Conservation (phyloP, 2,329 filamentous ascomycete species). For the Aspergillus luchuensis region DNA sequence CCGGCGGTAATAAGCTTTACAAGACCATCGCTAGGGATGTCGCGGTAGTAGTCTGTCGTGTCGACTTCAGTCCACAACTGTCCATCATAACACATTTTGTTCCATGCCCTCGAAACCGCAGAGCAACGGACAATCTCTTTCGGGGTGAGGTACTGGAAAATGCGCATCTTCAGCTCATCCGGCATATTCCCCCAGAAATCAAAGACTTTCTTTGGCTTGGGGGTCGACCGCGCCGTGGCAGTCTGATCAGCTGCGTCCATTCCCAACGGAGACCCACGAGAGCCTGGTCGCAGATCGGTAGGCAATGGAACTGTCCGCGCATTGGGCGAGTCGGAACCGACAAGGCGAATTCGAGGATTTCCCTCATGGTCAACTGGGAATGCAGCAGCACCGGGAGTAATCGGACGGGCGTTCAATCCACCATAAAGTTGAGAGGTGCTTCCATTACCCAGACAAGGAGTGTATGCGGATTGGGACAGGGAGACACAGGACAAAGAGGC, state of each 20-base stretch:
- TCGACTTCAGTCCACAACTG: conserved; percentile 89
- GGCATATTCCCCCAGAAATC: conserved; percentile 83
- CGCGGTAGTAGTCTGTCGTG: conserved; percentile 79
- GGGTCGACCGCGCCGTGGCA: conserved; percentile 22
- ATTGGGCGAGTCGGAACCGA: conserved; percentile 53
- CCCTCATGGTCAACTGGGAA: conserved; percentile 53
- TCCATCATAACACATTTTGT: conserved; percentile 86
- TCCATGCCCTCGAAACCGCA: conserved; percentile 73
- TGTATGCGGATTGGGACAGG: conserved; percentile 56
- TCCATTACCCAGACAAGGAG: conserved; percentile 56
- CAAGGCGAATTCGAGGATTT: conserved; percentile 57
- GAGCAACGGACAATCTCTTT: conserved; percentile 80
- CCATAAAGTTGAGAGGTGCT: conserved; percentile 60
- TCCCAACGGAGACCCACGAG: conserved; percentile 40
- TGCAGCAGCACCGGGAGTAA: conserved; percentile 50
- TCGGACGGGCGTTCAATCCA: conserved; percentile 58
- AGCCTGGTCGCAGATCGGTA: conserved; percentile 58
- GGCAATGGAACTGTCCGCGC: conserved; percentile 64
- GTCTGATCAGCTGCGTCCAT: conserved; percentile 20
- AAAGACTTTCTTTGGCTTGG: conserved; percentile 47
- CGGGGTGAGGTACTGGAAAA: conserved; percentile 74
- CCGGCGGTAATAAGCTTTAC: conserved; percentile 81
- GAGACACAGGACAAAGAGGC: conserved; percentile 68
- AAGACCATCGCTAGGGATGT: conserved; percentile 81
- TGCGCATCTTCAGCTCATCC: conserved; percentile 74